Evolutionary conservation across 176 grass and related monocot species (phyloP), one percentile per base, ranked within the genome.

Genomic region (Bonia amplexicaulis): DNA sequence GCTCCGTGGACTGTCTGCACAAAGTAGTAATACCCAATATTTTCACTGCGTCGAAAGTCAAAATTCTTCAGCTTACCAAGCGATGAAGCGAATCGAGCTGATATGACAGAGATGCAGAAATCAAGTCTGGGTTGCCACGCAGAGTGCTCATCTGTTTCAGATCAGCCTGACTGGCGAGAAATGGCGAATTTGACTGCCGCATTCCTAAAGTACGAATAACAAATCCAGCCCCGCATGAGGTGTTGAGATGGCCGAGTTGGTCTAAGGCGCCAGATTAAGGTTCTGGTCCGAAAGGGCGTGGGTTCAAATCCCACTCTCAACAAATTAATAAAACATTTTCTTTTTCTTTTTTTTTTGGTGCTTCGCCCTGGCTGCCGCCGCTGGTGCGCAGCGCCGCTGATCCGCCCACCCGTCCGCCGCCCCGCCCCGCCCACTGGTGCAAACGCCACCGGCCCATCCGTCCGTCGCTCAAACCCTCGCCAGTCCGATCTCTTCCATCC

Each of bases 241-340:
- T 11, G 81, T 87, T 93, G 93, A 89, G 87, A 97, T 97, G 91
- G 89, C 77, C 82, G 89, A 93, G 91, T 93, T 93, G 89, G 94
- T 93, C 94, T 93, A 93, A 96, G 80, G 88, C 86, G 73, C 86
- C 79, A 87, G 79, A 86, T 86, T 89, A 93, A 89, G 91, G 84
- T 85, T 93, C 81, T 90, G 80, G 83, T 92, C 83, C 78, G 87
- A 90, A 94, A 89, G 77, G 77, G 90, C 83, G 89, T 96, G 91
- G 91, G 87, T 97, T 97, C 90, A 89, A 88, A 89, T 89, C 77
- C 86, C 81, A 85, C 85, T 86, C 76, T 86, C 77, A 92, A 85
- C 84, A 87, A 12, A 46, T 3, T 12, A 0, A 33, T 3, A 33
- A 33, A 33, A 3, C 7, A 4, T 46, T 47, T 47, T 12, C 3